Evolutionary conservation across 257 asterid species (phyloP).

Genomic region (Nicotiana paniculata): DNA sequence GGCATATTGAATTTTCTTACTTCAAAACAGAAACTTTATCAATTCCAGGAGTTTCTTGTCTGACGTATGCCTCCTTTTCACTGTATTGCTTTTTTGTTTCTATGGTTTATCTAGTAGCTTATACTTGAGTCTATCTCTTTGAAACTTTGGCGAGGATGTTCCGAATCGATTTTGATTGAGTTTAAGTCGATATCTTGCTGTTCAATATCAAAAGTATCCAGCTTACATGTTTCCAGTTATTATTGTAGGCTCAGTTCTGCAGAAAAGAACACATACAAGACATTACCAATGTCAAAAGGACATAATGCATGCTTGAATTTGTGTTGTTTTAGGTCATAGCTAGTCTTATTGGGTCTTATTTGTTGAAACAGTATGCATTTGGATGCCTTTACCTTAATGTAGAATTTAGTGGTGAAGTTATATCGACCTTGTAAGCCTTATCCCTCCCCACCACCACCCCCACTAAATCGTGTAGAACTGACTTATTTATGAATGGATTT

Average conservation of each 20-base stretch:
- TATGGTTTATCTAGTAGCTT: background rate
- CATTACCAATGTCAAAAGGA: background rate
- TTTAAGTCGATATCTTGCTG: background rate
- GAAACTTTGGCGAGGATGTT: background rate
- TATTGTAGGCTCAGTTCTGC: background rate
- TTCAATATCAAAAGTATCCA: background rate
- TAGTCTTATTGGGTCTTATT: background rate
- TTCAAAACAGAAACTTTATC: background rate
- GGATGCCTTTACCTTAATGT: background rate
- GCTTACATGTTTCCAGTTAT: background rate
- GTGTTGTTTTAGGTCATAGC: background rate
- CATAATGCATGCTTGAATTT: background rate
- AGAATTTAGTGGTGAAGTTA: background rate
- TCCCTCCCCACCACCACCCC: no score
- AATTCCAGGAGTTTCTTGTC: background rate
- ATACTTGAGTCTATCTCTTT: background rate
- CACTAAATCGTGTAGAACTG: background rate
- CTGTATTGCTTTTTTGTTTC: conserved; percentile 5
- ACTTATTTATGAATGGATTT: background rate
- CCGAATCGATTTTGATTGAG: conserved; percentile 2
- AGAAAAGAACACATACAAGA: no score
- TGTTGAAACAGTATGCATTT: background rate
- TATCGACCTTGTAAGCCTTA: background rate
- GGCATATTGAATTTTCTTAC: conserved; percentile 11
- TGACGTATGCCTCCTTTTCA: conserved; percentile 17